Conservation (phyloP, 2,329 filamentous ascomycete species). For the Nothopassalora personata region DNA sequence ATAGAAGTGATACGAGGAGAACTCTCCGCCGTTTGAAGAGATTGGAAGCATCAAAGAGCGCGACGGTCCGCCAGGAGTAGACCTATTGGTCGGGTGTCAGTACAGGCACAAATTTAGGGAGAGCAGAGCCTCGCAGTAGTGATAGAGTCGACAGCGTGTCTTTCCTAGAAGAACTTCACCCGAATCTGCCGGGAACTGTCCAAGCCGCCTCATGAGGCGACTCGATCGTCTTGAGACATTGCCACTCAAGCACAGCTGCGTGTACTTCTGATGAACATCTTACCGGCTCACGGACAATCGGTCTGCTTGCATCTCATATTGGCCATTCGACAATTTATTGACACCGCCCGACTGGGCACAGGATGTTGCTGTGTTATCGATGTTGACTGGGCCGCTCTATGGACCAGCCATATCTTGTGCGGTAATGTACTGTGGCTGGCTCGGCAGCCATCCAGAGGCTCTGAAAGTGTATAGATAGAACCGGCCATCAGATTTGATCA, state of each 20-base stretch:
- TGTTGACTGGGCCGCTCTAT: constrained; percentile 13
- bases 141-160: too few species aligned
- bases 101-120: too few species aligned
- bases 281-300: constrained; percentile 17
- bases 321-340: constrained; percentile 5
- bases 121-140: too few species aligned
- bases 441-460: constrained; percentile 22
- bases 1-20: constrained; percentile 19
- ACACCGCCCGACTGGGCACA: constrained; percentile 18
- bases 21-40: constrained; percentile 5
- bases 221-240: too few species aligned
- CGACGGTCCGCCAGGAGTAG: constrained; percentile 12
- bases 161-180: too few species aligned
- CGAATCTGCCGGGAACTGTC: too few species aligned
- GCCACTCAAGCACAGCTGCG: too few species aligned
- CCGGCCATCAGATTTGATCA: constrained; percentile 11
- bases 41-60: constrained; percentile 19
- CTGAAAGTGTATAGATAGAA: constrained; percentile 22
- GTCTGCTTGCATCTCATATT: constrained; percentile 15
- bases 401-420: constrained; percentile 13
- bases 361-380: constrained; percentile 19
- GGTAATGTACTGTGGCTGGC: constrained; percentile 15
- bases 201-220: too few species aligned
- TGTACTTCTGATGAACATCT: too few species aligned
- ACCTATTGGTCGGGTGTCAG: neutral